Evolutionary conservation across 805 yeast genomes (phyloP).

Genomic region (Teunomyces pallodes): DNA sequence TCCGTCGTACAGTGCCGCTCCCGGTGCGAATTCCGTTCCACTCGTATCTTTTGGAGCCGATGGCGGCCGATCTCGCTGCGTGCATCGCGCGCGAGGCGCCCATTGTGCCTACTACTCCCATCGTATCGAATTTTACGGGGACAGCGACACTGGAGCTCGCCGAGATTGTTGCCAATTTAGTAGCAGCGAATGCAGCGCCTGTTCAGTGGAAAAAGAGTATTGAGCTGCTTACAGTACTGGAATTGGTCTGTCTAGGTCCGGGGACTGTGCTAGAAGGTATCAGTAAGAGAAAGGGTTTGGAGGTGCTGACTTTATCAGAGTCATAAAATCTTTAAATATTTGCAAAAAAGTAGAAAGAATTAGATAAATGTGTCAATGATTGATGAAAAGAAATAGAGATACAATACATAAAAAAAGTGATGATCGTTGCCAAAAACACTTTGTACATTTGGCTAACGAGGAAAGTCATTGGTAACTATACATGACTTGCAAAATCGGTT

Average conservation of each 20-base stretch:
- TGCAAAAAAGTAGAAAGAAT: too few species aligned
- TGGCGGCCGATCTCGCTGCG: conserved; percentile 30
- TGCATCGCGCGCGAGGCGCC: conserved; percentile 14
- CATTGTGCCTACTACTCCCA: conserved; percentile 24
- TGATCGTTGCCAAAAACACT: too few species aligned
- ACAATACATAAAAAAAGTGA: too few species aligned
- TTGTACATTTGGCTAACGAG: too few species aligned
- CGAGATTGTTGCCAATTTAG: conserved; percentile 29
- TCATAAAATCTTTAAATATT: not conserved
- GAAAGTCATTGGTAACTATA: too few species aligned
- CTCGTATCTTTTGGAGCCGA: conserved; percentile 34
- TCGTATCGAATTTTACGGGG: conserved; percentile 39
- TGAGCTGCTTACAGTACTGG: conserved; percentile 16
- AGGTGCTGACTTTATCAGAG: not conserved
- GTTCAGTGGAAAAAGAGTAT: conserved; percentile 43
- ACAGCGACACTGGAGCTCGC: conserved; percentile 16
- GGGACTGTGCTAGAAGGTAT: conserved; percentile 31
- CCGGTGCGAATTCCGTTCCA: conserved; percentile 55
- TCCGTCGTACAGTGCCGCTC: conserved; percentile 27
- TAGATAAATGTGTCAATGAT: too few species aligned
- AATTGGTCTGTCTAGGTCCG: conserved; percentile 37
- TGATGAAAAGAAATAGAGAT: too few species aligned
- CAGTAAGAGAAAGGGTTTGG: not conserved
- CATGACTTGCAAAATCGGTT: too few species aligned
- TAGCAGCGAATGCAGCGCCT: conserved; percentile 41